Conservation (phyloP, 495 filamentous ascomycete species). For the Lophiotrema nucula region DNA sequence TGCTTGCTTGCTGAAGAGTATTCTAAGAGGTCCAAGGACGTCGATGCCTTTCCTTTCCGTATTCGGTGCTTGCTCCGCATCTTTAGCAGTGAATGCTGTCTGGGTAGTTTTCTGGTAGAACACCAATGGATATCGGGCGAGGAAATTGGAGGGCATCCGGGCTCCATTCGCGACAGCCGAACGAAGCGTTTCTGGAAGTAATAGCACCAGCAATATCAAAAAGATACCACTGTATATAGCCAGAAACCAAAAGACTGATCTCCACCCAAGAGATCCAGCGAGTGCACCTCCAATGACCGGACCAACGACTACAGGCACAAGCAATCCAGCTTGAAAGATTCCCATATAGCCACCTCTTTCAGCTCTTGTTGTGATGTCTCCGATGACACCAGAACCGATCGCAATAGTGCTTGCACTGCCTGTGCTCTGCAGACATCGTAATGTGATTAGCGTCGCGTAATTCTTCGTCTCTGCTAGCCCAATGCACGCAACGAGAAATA, state of each 20-base stretch:
- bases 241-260: constrained; percentile 22
- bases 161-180: constrained; percentile 9
- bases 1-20: neutral
- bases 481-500: constrained; percentile 51
- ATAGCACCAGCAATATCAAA: constrained; percentile 7
- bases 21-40: constrained; percentile 25
- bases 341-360: constrained; percentile 59
- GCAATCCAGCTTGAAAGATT: constrained; percentile 39
- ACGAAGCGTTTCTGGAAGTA: constrained; percentile 18
- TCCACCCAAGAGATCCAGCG: constrained; percentile 16
- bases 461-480: constrained; percentile 49
- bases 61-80: constrained; percentile 26
- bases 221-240: constrained; percentile 6
- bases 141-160: neutral
- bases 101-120: constrained; percentile 20
- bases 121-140: neutral
- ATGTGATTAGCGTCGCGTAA: constrained; percentile 49
- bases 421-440: constrained; percentile 52
- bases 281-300: constrained; percentile 17
- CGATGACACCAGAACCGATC: constrained; percentile 57
- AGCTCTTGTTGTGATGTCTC: constrained; percentile 53
- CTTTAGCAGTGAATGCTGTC: neutral
- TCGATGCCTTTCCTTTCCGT: constrained; percentile 34
- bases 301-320: constrained; percentile 12
- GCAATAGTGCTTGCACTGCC: constrained; percentile 56